Base-by-base conservation (phyloP, 148 eudicot genomes). In the Amaranthus cruentus region DNA sequence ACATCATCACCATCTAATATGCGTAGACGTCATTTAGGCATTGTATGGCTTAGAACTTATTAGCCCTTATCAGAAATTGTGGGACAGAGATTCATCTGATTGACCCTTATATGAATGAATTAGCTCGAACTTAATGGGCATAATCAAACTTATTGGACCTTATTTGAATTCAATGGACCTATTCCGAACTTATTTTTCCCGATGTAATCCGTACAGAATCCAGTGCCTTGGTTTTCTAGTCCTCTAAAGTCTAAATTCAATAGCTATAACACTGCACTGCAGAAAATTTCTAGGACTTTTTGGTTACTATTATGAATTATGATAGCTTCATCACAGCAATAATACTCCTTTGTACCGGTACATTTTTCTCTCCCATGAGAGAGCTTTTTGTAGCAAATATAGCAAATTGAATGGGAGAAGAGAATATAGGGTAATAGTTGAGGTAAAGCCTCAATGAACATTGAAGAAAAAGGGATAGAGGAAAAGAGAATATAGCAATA, bases 301-400 rank as follows among this genome's bases (percentile, higher is more conserved):
- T 38, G 14, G n/a, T 5, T n/a, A 7, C 11, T 47, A 0, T 62
- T 4, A 64, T 12, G 38, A 21, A 55, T 66, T 9, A 18, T 56
- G 60, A 66, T 1, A 47, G 7, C 71, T 56, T 56, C 54, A 66
- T 28, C 49, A 53, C 11, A 74, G 69, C 61, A 69, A 47, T 55
- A 28, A 52, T 46, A 42, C 69, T 50, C 51, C 48, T 7, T 28
- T 28, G 38, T 28, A 28, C 38, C 38, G 38, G 38, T 28, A 28
- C 38, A 28, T 28, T 28, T 28, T 28, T 28, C 38, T 28, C 0
- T 28, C 38, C 38, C 38, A 28, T 28, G 38, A 28, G 38, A 0
- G 38, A 28, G 1, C 38, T 28, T 28, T 28, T 28, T 28, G 38
- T 28, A 28, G 38, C 38, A 28, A 28, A 28, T 28, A 28, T 28